Base-by-base conservation (phyloP, 164 flowering plant species). In the Cinnamomum chago region DNA sequence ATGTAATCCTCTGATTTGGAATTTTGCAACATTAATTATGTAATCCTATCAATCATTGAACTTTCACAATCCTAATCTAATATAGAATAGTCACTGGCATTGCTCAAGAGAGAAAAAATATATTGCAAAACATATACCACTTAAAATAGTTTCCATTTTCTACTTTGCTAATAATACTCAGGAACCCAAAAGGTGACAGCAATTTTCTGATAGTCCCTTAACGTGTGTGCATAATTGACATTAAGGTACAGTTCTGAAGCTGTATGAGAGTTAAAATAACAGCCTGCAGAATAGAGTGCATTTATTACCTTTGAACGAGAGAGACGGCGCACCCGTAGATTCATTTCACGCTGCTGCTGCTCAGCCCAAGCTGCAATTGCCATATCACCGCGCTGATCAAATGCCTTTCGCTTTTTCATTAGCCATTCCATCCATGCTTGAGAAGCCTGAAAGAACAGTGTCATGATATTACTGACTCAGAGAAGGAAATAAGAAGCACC, bases 341-440 rank as follows among this genome's bases (percentile, higher is more conserved):
- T 86, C 87, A 92, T 30, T 84, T 93, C 95, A 68, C 84, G 95
- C 82, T 95, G 98, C 80, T 93, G 99, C 81, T 92, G 97, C 80
- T 95, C 98, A 67, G 98, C 98, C 99, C 99, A 95, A 74, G 98
- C 95, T 66, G 95, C 86, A 77, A 92, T 85, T 2, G 99, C 99
- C 98, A 92, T 90, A 76, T 95, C 99, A 84, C 98, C 99, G 58
- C 98, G 87, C 80, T 91, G 99, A 84, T 95, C 99, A 84, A 93
- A 95, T 66, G 99, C 98, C 81, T 88, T 92, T 68, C 96, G 82
- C 77, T 93, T 95, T 76, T 92, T 95, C 58, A 95, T 78, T 18
- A 95, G 85, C 97, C 98, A 93, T 74, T 93, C 99, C 96, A 90
- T 91, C 99, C 99, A 95, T 80, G 99, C 95, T 91, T 92, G 87